A percentile compares a stretch with the other conserved stretches of the same genome.
These are phyloP conservation scores for Chrysanthemum lavandulifolium DNA, from an alignment of 129 eudicot species.

Conservation along the genomic window DNA sequence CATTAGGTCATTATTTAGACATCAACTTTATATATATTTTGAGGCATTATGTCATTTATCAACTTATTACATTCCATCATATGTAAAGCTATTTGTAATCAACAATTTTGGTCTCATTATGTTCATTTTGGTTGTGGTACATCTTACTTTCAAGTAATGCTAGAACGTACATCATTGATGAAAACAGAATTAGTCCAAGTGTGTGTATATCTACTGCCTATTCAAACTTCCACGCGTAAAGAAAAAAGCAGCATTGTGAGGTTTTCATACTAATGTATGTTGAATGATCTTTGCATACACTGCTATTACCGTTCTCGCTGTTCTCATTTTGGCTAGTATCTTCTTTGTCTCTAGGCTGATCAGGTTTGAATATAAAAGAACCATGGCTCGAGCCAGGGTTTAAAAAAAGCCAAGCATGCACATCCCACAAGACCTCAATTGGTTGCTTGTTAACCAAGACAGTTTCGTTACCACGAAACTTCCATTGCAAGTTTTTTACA, in stretches of 20 bases:
- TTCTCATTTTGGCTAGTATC: constrained; percentile 46
- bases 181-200: background rate
- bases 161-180: too few species aligned
- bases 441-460: constrained; percentile 70
- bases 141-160: background rate
- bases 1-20: background rate
- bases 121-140: background rate
- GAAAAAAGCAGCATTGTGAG: constrained; percentile 57
- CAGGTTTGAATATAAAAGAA: constrained; percentile 75
- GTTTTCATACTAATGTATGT: constrained; percentile 44
- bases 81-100: background rate
- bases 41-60: background rate
- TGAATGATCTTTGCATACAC: constrained; percentile 48
- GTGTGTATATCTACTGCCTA: constrained; percentile 25
- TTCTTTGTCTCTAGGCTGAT: constrained; percentile 35
- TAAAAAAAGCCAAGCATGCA: constrained; percentile 76
- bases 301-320: constrained; percentile 41
- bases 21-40: background rate
- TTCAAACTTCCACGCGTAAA: constrained; percentile 90
- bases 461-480: constrained; percentile 83
- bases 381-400: constrained; percentile 65
- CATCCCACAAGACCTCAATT: constrained; percentile 87
- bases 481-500: constrained; percentile 82
- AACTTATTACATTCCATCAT: too few species aligned
- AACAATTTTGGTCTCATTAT: background rate